Conservation (phyloP, 2,329 filamentous ascomycete species). For the Aureobasidium sp. region DNA sequence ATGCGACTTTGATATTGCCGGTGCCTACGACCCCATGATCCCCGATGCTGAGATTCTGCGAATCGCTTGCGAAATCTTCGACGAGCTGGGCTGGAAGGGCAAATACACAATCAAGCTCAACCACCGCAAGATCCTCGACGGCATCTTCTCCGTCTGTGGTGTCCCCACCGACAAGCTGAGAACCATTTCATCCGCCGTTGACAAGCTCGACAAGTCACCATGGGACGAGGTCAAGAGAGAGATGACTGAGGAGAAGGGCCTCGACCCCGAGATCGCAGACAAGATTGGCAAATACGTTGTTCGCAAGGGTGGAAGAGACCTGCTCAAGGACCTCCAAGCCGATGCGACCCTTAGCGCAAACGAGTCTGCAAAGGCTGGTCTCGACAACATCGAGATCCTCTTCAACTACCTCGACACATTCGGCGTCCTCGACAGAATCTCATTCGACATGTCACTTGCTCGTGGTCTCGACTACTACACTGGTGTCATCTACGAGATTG, state of each 20-base stretch:
- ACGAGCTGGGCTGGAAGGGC: conserved; percentile 66
- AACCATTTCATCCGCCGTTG: conserved; percentile 84
- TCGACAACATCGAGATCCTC: conserved; percentile 73
- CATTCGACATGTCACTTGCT: conserved; percentile 84
- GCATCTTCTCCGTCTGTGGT: conserved; percentile 84
- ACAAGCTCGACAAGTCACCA: conserved; percentile 85
- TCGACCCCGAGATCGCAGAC: conserved; percentile 70
- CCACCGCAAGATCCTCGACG: conserved; percentile 89
- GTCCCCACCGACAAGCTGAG: conserved; percentile 82
- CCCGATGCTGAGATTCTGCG: conserved; percentile 84
- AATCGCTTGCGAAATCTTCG: conserved; percentile 79
- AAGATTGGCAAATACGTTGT: conserved; percentile 81
- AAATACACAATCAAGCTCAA: conserved; percentile 88
- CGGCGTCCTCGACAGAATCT: conserved; percentile 63
- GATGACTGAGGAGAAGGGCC: conserved; percentile 88
- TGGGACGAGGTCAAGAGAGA: conserved; percentile 87
- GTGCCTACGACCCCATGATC: conserved; percentile 80
- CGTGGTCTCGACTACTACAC: conserved; percentile 92
- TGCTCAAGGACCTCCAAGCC: conserved; percentile 62
- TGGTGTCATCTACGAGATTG: conserved; percentile 81
- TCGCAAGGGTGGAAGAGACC: conserved; percentile 65
- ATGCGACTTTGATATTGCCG: conserved; percentile 94
- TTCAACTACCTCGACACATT: conserved; percentile 78
- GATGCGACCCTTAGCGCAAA: conserved; percentile 66
- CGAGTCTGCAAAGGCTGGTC: conserved; percentile 66